A percentile compares a stretch with the other conserved stretches of the same genome.
Conservation (phyloP, 306 rosid genomes). For the Dryas octopetala region DNA sequence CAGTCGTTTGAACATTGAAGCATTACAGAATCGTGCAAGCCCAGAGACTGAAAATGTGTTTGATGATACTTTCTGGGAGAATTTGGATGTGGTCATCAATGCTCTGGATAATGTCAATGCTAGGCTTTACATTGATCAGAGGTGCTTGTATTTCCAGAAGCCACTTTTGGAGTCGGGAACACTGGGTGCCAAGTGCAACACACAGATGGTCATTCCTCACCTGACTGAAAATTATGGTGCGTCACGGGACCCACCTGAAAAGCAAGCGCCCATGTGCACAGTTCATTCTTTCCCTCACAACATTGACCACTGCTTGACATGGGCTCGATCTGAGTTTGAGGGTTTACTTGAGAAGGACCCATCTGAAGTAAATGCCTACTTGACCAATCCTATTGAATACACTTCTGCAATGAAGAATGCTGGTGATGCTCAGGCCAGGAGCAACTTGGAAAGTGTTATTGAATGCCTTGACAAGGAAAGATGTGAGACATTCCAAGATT, state of each 20-base stretch:
- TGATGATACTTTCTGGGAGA: conserved; percentile 31
- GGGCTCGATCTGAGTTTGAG: conserved; percentile 34
- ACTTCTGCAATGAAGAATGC: conserved; percentile 25
- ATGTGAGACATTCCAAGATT: conserved; percentile 28
- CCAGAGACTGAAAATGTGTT: conserved; percentile 26
- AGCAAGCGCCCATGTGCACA: conserved; percentile 34
- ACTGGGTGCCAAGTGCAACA: conserved; percentile 31
- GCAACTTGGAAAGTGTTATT: conserved; percentile 29
- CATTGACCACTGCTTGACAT: conserved; percentile 32
- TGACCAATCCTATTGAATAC: conserved; percentile 22
- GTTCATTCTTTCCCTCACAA: conserved; percentile 35
- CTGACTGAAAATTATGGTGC: conserved; percentile 30
- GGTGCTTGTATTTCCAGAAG: conserved; percentile 31
- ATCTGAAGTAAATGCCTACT: conserved; percentile 28
- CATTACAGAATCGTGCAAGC: conserved; percentile 29
- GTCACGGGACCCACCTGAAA: conserved; percentile 28
- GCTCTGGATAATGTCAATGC: conserved; percentile 34
- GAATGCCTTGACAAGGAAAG: conserved; percentile 29
- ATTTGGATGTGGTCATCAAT: conserved; percentile 28
- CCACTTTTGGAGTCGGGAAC: conserved; percentile 33
- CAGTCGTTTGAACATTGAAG: conserved; percentile 14
- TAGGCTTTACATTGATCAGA: conserved; percentile 29
- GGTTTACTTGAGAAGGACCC: conserved; percentile 32
- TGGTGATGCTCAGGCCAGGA: conserved; percentile 34
- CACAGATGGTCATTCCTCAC: conserved; percentile 35